These are phyloP conservation scores for Alloteropsis semialata DNA, from an alignment of 176 grass and related monocot genomes.

Conservation along the genomic window DNA sequence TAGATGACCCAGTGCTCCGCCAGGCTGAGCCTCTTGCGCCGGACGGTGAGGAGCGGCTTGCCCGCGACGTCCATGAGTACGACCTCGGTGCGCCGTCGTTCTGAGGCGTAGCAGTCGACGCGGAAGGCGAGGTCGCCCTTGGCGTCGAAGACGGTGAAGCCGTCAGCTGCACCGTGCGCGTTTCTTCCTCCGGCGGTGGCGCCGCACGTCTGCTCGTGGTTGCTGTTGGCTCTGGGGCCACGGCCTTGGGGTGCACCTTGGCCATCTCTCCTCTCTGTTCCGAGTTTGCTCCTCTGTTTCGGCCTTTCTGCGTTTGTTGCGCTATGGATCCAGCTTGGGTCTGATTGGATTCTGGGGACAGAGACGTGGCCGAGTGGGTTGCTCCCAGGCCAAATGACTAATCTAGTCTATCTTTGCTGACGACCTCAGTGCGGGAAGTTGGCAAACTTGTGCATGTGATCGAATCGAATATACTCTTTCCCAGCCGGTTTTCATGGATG, in stretches of 20 bases:
- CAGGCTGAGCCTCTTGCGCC: conserved; percentile 21
- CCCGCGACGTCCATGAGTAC: conserved; percentile 60
- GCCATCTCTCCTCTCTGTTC: too few species aligned
- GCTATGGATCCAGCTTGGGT: too few species aligned
- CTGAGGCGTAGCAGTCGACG: conserved; percentile 60
- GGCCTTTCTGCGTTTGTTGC: too few species aligned
- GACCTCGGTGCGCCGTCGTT: conserved; percentile 36
- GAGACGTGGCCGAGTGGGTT: too few species aligned
- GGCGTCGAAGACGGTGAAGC: conserved; percentile 65
- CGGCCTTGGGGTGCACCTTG: neutral
- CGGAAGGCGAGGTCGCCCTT: conserved; percentile 70
- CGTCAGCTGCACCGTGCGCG: conserved; percentile 32
- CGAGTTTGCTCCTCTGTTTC: too few species aligned
- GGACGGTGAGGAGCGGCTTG: conserved; percentile 38
- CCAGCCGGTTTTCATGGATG: too few species aligned
- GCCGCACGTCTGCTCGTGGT: neutral
- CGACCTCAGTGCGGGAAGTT: too few species aligned
- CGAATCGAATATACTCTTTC: too few species aligned
- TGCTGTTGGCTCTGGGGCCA: neutral
- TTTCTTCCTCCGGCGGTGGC: neutral
- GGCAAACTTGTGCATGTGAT: too few species aligned
- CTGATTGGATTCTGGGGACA: too few species aligned
- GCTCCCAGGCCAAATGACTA: too few species aligned
- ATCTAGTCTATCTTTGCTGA: too few species aligned
- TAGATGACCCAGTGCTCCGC: conserved; percentile 48